Conservation (phyloP, 108 stramenopile genomes). For the Epipyxis sp. region DNA sequence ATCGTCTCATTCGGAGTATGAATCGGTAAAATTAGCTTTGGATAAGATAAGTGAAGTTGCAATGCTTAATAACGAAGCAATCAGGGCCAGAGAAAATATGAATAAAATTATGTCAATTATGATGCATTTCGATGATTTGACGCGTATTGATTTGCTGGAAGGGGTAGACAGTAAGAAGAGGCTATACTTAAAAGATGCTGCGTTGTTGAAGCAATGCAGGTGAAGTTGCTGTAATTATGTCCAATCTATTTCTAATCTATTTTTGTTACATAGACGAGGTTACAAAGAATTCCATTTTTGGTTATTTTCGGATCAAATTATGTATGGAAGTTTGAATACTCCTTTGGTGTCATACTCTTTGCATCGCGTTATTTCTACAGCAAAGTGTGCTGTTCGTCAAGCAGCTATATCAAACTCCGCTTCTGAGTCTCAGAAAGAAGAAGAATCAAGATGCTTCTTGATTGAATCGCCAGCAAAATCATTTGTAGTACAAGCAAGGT, state of each 20-base stretch:
- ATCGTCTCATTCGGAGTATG: neutral
- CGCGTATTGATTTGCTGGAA: constrained; percentile 2
- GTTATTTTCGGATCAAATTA: constrained; percentile 13
- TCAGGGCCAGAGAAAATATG: constrained; percentile 12
- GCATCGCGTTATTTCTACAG: neutral
- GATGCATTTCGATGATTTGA: neutral
- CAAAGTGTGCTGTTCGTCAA: neutral
- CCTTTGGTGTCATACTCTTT: neutral
- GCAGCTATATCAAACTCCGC: too few species aligned
- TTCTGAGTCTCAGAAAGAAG: too few species aligned
- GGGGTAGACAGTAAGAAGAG: neutral
- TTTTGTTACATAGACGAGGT: neutral
- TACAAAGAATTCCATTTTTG: constrained; percentile 30
- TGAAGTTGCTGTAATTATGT: neutral
- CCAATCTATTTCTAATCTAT: neutral
- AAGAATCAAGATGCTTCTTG: too few species aligned
- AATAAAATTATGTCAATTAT: constrained; percentile 9
- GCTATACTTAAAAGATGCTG: neutral
- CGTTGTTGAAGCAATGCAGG: neutral
- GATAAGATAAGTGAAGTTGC: neutral
- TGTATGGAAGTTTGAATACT: constrained; percentile 12
- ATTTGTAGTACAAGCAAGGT: constrained; percentile 8
- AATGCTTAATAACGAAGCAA: constrained; percentile 21
- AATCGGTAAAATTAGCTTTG: neutral
- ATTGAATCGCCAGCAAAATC: constrained; percentile 18